Base-by-base conservation (phyloP, 2,329 filamentous ascomycete genomes). In the Talaromyces verruculosus region DNA sequence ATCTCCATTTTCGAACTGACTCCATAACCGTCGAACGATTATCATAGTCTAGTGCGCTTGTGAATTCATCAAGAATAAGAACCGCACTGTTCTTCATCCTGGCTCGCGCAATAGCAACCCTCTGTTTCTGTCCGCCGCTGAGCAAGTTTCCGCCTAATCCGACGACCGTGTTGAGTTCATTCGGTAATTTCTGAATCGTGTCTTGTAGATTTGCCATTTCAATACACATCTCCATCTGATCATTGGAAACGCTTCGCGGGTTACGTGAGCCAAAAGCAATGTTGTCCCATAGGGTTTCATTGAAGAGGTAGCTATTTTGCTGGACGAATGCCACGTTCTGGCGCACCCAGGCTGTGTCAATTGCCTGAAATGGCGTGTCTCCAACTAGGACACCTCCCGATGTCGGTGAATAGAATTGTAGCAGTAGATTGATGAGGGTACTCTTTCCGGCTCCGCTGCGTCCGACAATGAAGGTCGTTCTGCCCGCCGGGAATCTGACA, bases 401-500 rank as follows among this genome's bases (percentile, higher is more conserved):
- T 0, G 79, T 76, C 0, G 91, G 87, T 6, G 86, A 81, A 73
- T 97, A 97, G 71, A 96, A 91, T 13, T 89, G 87, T 61, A 93
- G 83, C 0, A 98, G 82, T 0, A 98, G 83, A 73, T 92, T 92
- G 0, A 90, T 89, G 1, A 98, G 74, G 0, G 94, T 98, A 71
- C 92, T 97, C 76, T 98, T 98, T 0, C 94, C 94, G 1, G 92
- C 97, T 0, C 95, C 95, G 72, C 92, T 97, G 71, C 85, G 86
- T 0, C 94, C 95, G 60, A 97, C 87, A 1, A 98, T 83, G 72
- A 95, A 97, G 0, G 88, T 92, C 2, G 89, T 87, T 68, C 91
- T 83, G 0, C 91, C 89, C 0, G 89, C 83, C 0, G 88, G 85
- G 65, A 98, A 94, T 69, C 83, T 85, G 67, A 97, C 84, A 0